Percentiles rank a stretch among this genome's conserved stretches.
These are phyloP conservation scores for Incumbomyces delicatus DNA, from an alignment of 2,329 filamentous ascomycete genomes.

Conservation along the genomic window DNA sequence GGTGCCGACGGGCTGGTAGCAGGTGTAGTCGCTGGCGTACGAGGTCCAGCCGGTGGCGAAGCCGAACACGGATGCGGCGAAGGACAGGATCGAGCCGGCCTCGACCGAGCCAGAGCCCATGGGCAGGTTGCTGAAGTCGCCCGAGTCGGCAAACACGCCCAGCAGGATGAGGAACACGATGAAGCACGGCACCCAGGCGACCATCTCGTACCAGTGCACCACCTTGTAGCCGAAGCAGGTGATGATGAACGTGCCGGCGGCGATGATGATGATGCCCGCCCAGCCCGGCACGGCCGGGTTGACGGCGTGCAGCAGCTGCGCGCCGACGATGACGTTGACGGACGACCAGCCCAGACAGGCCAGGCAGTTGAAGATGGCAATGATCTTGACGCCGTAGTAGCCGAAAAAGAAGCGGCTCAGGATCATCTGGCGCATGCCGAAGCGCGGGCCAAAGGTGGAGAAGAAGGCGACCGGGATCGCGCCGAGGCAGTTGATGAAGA, in stretches of 20 bases:
- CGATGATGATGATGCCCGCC: constrained; percentile 66
- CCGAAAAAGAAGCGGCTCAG: constrained; percentile 71
- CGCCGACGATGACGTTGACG: constrained; percentile 71
- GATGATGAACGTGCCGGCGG: constrained; percentile 56
- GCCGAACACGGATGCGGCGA: constrained; percentile 56
- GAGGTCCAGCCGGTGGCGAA: constrained; percentile 65
- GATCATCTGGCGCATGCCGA: constrained; percentile 71
- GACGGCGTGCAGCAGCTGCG: constrained; percentile 65
- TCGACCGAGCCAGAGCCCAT: constrained; percentile 51
- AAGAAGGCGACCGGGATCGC: constrained; percentile 65
- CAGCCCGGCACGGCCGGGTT: constrained; percentile 56
- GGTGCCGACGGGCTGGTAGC: constrained; percentile 60
- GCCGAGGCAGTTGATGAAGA: constrained; percentile 70
- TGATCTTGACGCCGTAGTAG: constrained; percentile 58
- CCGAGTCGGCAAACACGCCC: constrained; percentile 57
- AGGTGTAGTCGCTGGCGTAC: constrained; percentile 69
- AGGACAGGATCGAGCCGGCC: constrained; percentile 53
- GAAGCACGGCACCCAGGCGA: constrained; percentile 61
- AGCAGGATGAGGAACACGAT: constrained; percentile 65
- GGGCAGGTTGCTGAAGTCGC: constrained; percentile 54
- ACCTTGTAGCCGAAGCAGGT: constrained; percentile 68
- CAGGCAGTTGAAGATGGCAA: constrained; percentile 61
- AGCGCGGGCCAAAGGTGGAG: constrained; percentile 63
- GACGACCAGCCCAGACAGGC: constrained; percentile 66
- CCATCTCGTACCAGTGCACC: constrained; percentile 69